Evolutionary conservation across 805 yeast genomes (phyloP).

Genomic region (Saccharomycopsis amapae): DNA sequence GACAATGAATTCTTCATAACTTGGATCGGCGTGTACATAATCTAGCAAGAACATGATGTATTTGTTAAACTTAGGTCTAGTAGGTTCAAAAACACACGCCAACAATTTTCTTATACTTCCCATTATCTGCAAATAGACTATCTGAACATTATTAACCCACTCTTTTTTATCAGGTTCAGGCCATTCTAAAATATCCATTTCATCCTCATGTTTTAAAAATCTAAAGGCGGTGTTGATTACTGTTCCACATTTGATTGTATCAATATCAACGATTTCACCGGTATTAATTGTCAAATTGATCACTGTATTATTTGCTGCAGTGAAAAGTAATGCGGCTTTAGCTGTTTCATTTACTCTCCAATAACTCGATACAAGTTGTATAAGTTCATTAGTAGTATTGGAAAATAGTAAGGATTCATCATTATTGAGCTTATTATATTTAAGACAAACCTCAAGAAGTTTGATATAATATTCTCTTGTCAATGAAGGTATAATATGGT

Average conservation of each 20-base stretch:
- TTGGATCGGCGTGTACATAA: slow-evolving; percentile 41
- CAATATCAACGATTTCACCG: slow-evolving; percentile 23
- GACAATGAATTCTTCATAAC: slow-evolving; percentile 31
- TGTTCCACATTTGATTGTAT: slow-evolving; percentile 28
- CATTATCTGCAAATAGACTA: slow-evolving; percentile 41
- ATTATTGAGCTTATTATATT: slow-evolving; percentile 16
- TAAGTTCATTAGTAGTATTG: slow-evolving; percentile 15
- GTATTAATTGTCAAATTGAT: slow-evolving; percentile 22
- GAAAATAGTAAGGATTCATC: slow-evolving; percentile 8
- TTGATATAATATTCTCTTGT: slow-evolving; percentile 33
- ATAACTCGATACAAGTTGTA: slow-evolving; percentile 27
- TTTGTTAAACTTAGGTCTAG: slow-evolving; percentile 55
- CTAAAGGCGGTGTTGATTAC: slow-evolving; percentile 28
- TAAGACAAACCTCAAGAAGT: slow-evolving; percentile 36
- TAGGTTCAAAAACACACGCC: slow-evolving; percentile 34
- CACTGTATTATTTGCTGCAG: slow-evolving; percentile 39
- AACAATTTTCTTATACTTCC: slow-evolving; percentile 38
- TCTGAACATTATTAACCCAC: slow-evolving; percentile 41
- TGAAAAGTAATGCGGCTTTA: slow-evolving; percentile 41
- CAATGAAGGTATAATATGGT: slow-evolving; percentile 31
- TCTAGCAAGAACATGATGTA: slow-evolving; percentile 42
- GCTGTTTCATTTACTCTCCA: slow-evolving; percentile 56
- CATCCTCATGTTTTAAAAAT: slow-evolving; percentile 24
- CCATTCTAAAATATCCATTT: slow-evolving; percentile 31
- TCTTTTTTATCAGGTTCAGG: slow-evolving; percentile 40